Evolutionary conservation across 2,329 filamentous ascomycete species (phyloP).

Genomic region (Colletotrichum destructivum): DNA sequence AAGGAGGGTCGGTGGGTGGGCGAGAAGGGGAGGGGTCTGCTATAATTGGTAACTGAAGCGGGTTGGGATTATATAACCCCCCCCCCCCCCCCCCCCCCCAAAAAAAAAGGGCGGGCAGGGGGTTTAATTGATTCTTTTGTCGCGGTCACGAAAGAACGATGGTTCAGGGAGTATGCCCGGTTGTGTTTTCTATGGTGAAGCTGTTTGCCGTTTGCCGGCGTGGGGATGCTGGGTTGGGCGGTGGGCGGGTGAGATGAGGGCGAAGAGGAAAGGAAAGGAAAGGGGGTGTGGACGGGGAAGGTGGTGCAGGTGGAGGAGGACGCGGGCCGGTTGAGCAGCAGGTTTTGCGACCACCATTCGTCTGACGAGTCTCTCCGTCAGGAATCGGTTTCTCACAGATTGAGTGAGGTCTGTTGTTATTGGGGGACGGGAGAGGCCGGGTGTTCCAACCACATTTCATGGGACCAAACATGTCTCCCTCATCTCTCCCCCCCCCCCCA

Average conservation of each 20-base stretch:
- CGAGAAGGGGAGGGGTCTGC: background rate
- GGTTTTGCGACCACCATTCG: too few relatives aligned
- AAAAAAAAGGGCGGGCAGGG: background rate
- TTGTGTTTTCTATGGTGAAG: background rate
- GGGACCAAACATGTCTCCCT: too few relatives aligned
- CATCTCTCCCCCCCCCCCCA: too few relatives aligned
- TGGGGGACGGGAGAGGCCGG: too few relatives aligned
- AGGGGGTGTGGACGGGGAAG: background rate
- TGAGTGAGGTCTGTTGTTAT: too few relatives aligned
- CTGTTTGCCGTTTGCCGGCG: conserved; percentile 19
- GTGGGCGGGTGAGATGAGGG: background rate
- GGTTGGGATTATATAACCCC: too few relatives aligned
- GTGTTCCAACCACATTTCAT: too few relatives aligned
- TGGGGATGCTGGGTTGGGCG: conserved; percentile 30
- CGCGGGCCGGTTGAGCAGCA: background rate
- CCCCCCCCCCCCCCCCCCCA: too few relatives aligned
- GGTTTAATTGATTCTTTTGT: conserved; percentile 2
- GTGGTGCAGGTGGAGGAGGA: background rate
- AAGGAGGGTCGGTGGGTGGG: background rate
- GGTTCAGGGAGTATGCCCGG: background rate
- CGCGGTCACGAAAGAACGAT: background rate
- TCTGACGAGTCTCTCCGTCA: too few relatives aligned
- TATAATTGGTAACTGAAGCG: conserved; percentile 3
- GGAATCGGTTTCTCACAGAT: too few relatives aligned
- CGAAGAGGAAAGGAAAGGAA: background rate